Base-by-base conservation (phyloP, 2,329 filamentous ascomycete species). In the Pseudocercospora crystallina region DNA sequence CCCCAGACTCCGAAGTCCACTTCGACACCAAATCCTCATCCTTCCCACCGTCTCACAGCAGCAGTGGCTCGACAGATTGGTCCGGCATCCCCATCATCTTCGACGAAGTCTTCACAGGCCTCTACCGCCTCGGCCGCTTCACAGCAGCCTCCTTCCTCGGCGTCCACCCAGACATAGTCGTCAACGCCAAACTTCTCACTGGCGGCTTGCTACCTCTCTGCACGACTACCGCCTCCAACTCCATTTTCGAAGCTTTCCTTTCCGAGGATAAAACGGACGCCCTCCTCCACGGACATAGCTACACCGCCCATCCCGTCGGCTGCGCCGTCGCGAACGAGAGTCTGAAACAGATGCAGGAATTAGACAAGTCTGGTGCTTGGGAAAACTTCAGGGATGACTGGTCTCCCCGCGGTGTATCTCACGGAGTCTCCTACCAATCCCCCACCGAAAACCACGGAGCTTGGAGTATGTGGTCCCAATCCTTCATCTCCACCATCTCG, bases 81-180 rank as follows among this genome's bases (percentile, higher is more conserved):
- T 76, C 77, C 1, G 88, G 89, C 2, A 78, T 95, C 3, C 89
- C 90, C 0, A 73, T 95, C 34, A 77, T 95, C 59, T 89, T 90
- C 58, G 89, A 95, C 65, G 90, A 95, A 66, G 89, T 95, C 32
- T 95, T 95, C 70, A 92, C 89, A 0, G 89, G 89, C 1, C 75
- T 95, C 4, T 91, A 91, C 67, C 87, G 90, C 10, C 82, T 95
- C 0, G 89, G 90, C 2, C 81, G 84, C 34, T 83, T 85, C 64
- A 84, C 81, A 1, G 78, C 88, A 0, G 82, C 86, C 0, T 84
- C 84, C 0, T 87, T 92, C 67, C 78, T 95, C 8, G 74, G 76
- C 5, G 72, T 82, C 0, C 70, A 88, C 30, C 80, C 89, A 0
- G 89, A 95, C 61, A 85, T 95, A 40, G 84, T 84, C 0, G 86